phyloP scores from a whole-genome alignment of 192 early-diverging fungal genomes.

The Linnemannia zychae region DNA sequence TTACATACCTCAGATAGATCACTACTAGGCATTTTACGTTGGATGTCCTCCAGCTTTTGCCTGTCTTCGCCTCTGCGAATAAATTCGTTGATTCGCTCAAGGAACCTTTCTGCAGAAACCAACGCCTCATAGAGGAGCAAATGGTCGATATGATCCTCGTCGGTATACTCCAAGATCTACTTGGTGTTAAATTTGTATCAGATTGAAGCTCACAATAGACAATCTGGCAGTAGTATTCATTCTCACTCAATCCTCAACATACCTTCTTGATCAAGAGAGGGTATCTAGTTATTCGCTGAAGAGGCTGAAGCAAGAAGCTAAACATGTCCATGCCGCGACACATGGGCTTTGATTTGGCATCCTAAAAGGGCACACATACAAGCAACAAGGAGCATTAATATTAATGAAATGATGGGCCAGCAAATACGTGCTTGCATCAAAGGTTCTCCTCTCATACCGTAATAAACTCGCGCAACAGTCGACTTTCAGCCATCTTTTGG shows the following conservation, averaged over 20 bases:
- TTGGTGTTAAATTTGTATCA: not conserved
- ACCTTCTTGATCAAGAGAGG: slow-evolving; percentile 87
- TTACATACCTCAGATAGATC: slow-evolving; percentile 58
- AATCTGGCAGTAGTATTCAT: not conserved
- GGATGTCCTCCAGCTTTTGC: slow-evolving; percentile 70
- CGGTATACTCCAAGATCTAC: slow-evolving; percentile 83
- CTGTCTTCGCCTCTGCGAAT: slow-evolving; percentile 71
- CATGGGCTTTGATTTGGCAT: slow-evolving; percentile 66
- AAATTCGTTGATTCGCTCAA: slow-evolving; percentile 90
- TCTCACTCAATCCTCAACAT: slow-evolving; percentile 4
- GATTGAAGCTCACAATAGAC: not conserved
- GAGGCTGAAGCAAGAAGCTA: slow-evolving; percentile 86
- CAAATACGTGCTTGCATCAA: no score
- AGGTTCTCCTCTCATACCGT: slow-evolving; percentile 62
- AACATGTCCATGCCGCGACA: slow-evolving; percentile 83
- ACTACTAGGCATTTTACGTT: slow-evolving; percentile 71
- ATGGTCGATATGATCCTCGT: slow-evolving; percentile 84
- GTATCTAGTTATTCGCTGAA: slow-evolving; percentile 96
- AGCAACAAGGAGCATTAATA: slow-evolving; percentile 28
- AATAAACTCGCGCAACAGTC: slow-evolving; percentile 51
- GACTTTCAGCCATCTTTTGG: slow-evolving; percentile 23
- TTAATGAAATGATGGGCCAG: no score
- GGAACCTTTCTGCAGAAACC: slow-evolving; percentile 74
- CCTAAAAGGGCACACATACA: slow-evolving; percentile 46
- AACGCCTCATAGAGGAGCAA: slow-evolving; percentile 72